Base-by-base conservation (phyloP, 208 protist genomes). In the Porcisia deanei region DNA sequence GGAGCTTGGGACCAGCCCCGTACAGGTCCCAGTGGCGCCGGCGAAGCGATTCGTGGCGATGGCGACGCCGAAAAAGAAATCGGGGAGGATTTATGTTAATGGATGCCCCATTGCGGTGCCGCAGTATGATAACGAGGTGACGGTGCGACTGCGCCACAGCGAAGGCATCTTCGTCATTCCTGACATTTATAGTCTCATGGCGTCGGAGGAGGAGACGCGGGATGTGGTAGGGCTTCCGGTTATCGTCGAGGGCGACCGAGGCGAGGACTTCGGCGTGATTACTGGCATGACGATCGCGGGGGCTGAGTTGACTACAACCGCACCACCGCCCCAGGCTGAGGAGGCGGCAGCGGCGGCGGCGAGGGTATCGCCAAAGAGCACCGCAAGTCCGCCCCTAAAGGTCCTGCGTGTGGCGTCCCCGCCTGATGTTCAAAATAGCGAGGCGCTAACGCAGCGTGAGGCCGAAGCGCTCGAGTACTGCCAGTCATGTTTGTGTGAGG, bases 201-300 rank as follows among this genome's bases (percentile, higher is more conserved):
- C 80, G 14, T 25, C 63, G 54, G 77, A 85, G 37, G 65, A 87
- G 58, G 82, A 79, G 39, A 63, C 76, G 30, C 81, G 85, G 37
- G 83, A 93, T 20, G 18, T 94, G 47, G 45, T 91, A 22, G 86
- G 80, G 25, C 73, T 73, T 22, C 83, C 93, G 70, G 93, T 97
- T 8, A 80, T 97, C 30, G 87, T 97, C 52, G 93, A 97, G 55
- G 91, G 91, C 10, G 91, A 96, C 69, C 89, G 91, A 53, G 93
- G 93, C 3, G 87, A 92, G 81, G 93, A 97, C 77, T 73, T 96
- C 41, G 93, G 93, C 45, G 58, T 72, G 55, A 88, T 97, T 64
- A 58, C 63, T 1, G 70, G 80, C 25, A 77, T 93, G 64, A 52
- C 65, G 43, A 61, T 53, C 7, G 20, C 30, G 20, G 49, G 64